Base-by-base conservation (phyloP, 176 grass and related monocot genomes). In the Phoenix roebelenii region DNA sequence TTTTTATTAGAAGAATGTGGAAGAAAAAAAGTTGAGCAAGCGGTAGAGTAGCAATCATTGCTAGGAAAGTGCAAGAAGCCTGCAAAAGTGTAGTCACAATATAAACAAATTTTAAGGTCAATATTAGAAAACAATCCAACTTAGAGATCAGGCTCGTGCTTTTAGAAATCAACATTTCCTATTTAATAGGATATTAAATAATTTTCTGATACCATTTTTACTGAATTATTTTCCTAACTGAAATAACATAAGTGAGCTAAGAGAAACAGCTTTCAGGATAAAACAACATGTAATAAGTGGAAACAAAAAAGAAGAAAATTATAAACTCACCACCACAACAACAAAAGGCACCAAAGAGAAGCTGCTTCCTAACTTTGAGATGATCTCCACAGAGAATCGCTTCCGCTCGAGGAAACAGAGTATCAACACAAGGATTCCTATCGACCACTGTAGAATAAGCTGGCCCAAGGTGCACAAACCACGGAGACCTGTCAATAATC, bases 1-100 rank as follows among this genome's bases (percentile, higher is more conserved):
- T 97, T 74, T 97, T 98, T 70, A 98, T 76, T 57, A 98, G 76
- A 83, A 98, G 93, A 59, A 98, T 67, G 70, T 98, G 93, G 68
- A 98, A 98, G 79, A 86, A 98, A 58, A 98, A 74, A 62, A 98
- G 87, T 67, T 98, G 93, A 58, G 70, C 84, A 44, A 98, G 80
- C 58, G 93, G 93, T 64, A 98, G 18, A 61, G 93, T 92, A 2
- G 84, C 93, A 59, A 98, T 59, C 93, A 98, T 89, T 64, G 93
- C 87, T 60, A 98, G 77, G 18, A 88, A 75, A 63, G 93, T 98
- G 63, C 93, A 98, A 26, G 79, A 83, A 67, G 80, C 78, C 90
- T 95, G 71, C 7, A 82, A 90, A 82, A 64, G 35, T 50, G 4
- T 30, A 28, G 58, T 59, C 55, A 16, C 51, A 22, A 57, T 64